Conservation (phyloP, 805 yeast species). For the Spathaspora boniae region DNA sequence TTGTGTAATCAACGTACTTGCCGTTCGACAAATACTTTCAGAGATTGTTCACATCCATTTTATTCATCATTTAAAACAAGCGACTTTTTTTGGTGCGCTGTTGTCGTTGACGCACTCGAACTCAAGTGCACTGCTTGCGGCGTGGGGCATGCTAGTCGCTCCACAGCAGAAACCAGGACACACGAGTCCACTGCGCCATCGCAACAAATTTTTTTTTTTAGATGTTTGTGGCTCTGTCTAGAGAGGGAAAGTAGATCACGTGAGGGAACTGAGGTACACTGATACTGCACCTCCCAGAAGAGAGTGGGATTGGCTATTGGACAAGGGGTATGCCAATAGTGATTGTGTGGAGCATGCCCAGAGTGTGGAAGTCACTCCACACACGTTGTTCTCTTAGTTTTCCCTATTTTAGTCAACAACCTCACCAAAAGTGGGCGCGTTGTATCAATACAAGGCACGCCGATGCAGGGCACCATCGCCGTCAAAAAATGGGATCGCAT, state of each 20-base stretch:
- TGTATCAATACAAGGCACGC: no score
- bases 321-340: neutral
- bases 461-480: no score
- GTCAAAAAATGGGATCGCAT: no score
- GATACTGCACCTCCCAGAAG: no score
- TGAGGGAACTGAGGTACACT: neutral
- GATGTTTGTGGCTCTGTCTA: neutral
- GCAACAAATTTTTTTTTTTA: slow-evolving; percentile 1
- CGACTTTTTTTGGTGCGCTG: slow-evolving; percentile 10
- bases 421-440: no score
- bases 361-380: neutral
- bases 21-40: slow-evolving; percentile 38
- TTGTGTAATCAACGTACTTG: slow-evolving; percentile 39
- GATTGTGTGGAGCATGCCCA: neutral
- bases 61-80: slow-evolving; percentile 35
- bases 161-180: no score
- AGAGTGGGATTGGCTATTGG: no score
- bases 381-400: neutral
- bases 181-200: neutral
- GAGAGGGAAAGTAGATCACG: slow-evolving; percentile 1
- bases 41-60: slow-evolving; percentile 51
- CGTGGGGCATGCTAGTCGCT: no score
- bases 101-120: slow-evolving; percentile 16
- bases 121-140: slow-evolving; percentile 13
- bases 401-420: no score